Conservation (phyloP, 2,329 filamentous ascomycete genomes). For the Calycina marina region DNA sequence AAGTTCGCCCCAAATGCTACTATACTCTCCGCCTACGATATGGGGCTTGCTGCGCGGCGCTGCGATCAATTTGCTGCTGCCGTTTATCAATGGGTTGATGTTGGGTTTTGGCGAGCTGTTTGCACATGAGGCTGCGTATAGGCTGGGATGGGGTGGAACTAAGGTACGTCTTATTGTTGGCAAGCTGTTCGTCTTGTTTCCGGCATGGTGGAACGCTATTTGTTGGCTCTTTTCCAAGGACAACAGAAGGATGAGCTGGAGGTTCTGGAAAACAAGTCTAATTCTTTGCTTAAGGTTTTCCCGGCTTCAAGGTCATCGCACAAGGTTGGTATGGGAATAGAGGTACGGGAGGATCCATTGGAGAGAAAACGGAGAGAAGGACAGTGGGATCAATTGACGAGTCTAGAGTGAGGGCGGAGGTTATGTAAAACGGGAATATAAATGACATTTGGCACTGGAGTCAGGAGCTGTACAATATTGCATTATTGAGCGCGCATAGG, state of each 20-base stretch:
- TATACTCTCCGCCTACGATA: conserved; percentile 79
- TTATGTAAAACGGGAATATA: no score
- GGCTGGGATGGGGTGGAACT: conserved; percentile 84
- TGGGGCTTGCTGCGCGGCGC: conserved; percentile 78
- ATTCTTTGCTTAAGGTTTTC: conserved; percentile 18
- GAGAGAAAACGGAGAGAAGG: conserved; percentile 26
- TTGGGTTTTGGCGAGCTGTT: conserved; percentile 93
- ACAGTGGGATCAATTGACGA: conserved; percentile 52
- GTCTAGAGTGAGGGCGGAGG: conserved; percentile 24
- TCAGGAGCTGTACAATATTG: conserved; percentile 8
- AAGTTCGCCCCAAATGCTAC: conserved; percentile 53
- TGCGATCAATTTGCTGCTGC: conserved; percentile 88
- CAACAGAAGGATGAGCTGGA: no score
- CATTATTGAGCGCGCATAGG: not conserved
- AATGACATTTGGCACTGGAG: no score
- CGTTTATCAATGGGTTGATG: conserved; percentile 97
- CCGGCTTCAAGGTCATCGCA: conserved; percentile 25
- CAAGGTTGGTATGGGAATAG: conserved; percentile 66
- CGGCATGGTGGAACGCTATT: no score
- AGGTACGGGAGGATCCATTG: conserved; percentile 54
- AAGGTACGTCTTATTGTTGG: conserved; percentile 74
- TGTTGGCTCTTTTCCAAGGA: no score
- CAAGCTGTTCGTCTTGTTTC: no score
- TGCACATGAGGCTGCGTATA: conserved; percentile 87
- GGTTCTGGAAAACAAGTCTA: no score